These are phyloP conservation scores for Metschnikowia chrysomelidarum DNA, from an alignment of 805 yeast species.

Conservation along the genomic window DNA sequence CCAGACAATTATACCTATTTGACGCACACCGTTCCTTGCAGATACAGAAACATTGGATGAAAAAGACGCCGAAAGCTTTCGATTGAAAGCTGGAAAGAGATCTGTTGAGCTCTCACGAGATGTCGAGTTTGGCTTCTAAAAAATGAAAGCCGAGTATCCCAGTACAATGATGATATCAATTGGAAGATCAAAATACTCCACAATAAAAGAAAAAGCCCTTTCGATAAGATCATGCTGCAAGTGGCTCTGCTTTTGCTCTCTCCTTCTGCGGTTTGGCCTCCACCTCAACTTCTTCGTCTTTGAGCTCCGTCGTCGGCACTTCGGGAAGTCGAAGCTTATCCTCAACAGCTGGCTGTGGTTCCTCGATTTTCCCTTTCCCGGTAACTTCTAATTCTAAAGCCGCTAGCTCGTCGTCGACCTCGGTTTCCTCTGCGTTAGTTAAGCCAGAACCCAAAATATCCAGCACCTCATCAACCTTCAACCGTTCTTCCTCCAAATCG, in stretches of 20 bases:
- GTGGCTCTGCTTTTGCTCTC: neutral
- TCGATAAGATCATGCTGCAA: no score
- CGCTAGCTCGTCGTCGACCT: slow-evolving; percentile 63
- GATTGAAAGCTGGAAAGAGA: no score
- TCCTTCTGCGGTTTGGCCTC: slow-evolving; percentile 1
- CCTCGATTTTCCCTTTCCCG: slow-evolving; percentile 6
- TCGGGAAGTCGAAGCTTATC: slow-evolving; percentile 12
- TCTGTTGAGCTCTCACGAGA: no score
- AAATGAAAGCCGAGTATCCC: no score
- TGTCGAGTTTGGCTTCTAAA: no score
- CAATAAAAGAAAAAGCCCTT: no score
- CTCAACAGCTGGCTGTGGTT: neutral
- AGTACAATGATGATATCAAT: no score
- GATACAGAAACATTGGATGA: no score
- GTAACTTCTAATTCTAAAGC: slow-evolving; percentile 47
- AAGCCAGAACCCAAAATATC: slow-evolving; percentile 46
- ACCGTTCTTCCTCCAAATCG: slow-evolving; percentile 76
- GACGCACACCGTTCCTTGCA: no score
- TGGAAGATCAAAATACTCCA: no score
- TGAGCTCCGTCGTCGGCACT: slow-evolving; percentile 10
- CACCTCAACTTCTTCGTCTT: slow-evolving; percentile 19
- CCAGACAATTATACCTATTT: no score
- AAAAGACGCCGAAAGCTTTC: no score
- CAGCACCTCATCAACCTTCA: slow-evolving; percentile 73
- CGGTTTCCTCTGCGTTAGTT: slow-evolving; percentile 51